Evolutionary conservation across 2,329 filamentous ascomycete species (phyloP), one percentile per base, ranked within the genome.

Genomic region (Beauveria caledonica): DNA sequence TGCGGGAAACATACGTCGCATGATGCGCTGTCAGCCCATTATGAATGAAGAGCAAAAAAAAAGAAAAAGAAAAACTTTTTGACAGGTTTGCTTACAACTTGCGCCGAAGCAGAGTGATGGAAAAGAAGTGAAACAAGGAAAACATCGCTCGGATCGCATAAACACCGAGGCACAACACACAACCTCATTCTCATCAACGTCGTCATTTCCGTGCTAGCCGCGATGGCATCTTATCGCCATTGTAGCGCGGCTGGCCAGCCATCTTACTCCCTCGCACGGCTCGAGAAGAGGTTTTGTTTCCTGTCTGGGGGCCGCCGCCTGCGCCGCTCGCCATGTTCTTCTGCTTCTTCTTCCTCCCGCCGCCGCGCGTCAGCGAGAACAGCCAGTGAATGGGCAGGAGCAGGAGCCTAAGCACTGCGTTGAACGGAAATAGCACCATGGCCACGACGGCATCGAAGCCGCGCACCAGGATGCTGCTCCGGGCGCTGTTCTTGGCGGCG

Each of bases 401-500:
- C 5, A 78, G 56, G 23, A 81, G 66, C 17, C 71, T 70, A 10
- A 78, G 50, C 3, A 73, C 60, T 0, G 74, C 69, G 21, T 74
- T 73, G 29, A 80, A 68, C 0, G 80, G 79, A n/a, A 80, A 66
- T 21, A 77, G 66, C 8, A 74, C 55, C 0, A 75, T 50, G 10
- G 69, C 67, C 11, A 73, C 65, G 17, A 72, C 62, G 49, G 68
- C 72, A 33, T 77, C 76, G 10, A 73, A 62, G n/a, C 72, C 46
- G 71, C 75, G 76, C 8, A 67, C 64, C 10, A 77, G 60, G 5
- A 78, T 46, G 23, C 72, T 72, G 66, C 71, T 72, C 51, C 72
- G 71, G 19, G 69, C 70, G 62, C 74, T 77, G 63, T 77, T 76
- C 68, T 78, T 81, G 10, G 86, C 86, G 1, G 89, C 89, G 0